Percentiles rank a stretch among this genome's conserved stretches.
phyloP scores from a whole-genome alignment of 169 alveolate species.

The Plasmodium vinckei region DNA sequence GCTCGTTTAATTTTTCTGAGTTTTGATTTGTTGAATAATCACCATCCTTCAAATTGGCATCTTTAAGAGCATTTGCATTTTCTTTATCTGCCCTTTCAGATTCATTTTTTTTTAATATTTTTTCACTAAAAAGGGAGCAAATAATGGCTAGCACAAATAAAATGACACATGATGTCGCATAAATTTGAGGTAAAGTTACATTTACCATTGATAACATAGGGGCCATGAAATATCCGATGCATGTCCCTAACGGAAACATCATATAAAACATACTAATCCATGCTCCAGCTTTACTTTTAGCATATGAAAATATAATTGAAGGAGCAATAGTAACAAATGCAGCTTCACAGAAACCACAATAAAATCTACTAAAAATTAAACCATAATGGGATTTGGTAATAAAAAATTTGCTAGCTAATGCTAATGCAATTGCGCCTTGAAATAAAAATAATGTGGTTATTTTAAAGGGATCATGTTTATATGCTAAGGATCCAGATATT shows the following conservation, averaged over 20 bases:
- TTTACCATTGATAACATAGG: conserved; percentile 1
- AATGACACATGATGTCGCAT: neutral
- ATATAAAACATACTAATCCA: conserved; percentile 60
- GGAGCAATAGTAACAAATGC: conserved; percentile 60
- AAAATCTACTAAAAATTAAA: conserved; percentile 61
- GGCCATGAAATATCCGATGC: conserved; percentile 36
- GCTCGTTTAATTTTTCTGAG: neutral
- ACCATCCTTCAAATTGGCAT: neutral
- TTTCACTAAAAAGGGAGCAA: conserved; percentile 40
- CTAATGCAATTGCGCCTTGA: conserved; percentile 28
- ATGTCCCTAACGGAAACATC: conserved; percentile 57
- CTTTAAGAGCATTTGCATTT: neutral
- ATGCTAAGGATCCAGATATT: conserved; percentile 50
- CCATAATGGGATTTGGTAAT: conserved; percentile 41
- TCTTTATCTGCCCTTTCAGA: conserved; percentile 1
- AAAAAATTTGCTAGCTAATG: conserved; percentile 35
- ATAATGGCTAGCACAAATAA: conserved; percentile 2
- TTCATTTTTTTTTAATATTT: conserved; percentile 27
- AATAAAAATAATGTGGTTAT: conserved; percentile 36
- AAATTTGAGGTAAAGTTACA: conserved; percentile 35
- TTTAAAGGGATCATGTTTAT: conserved; percentile 23
- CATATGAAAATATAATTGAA: conserved; percentile 45
- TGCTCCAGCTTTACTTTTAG: conserved; percentile 56
- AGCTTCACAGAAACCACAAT: conserved; percentile 67
- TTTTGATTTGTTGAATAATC: conserved; percentile 1